A percentile compares a stretch with the other conserved stretches of the same genome.
Conservation (phyloP, 2,329 filamentous ascomycete genomes). For the Alternaria gansuensis region DNA sequence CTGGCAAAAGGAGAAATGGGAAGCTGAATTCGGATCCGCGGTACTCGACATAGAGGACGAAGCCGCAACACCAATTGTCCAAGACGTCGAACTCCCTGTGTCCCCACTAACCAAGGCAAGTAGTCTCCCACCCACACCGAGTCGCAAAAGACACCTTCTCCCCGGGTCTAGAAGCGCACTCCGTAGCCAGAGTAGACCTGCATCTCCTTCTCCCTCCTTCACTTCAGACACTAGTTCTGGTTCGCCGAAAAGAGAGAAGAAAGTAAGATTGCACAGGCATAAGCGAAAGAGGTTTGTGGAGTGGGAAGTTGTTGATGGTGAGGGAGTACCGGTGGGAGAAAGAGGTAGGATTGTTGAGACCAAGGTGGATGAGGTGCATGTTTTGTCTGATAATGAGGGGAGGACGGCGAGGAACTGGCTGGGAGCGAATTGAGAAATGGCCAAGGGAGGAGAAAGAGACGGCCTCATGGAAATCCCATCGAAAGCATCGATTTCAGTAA, state of each 20-base stretch:
- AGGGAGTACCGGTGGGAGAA: background rate
- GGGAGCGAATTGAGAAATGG: background rate
- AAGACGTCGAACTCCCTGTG: background rate
- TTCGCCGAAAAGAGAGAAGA: background rate
- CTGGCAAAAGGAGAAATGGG: conserved; percentile 5
- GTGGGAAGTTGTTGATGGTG: background rate
- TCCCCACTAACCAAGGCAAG: background rate
- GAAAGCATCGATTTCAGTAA: background rate
- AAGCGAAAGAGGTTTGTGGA: background rate
- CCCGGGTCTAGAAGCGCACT: background rate
- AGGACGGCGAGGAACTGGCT: background rate
- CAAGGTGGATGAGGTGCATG: background rate
- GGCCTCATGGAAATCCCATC: too few species aligned
- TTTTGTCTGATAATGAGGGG: conserved; percentile 10
- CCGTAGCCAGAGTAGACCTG: background rate
- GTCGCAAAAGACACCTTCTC: background rate
- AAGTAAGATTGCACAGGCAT: background rate
- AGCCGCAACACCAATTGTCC: conserved; percentile 6
- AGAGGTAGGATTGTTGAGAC: conserved; percentile 1
- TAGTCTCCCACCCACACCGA: background rate
- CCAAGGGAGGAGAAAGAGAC: background rate
- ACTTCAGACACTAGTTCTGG: background rate
- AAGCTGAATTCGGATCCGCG: background rate
- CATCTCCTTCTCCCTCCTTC: background rate
- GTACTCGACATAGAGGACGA: background rate